Base-by-base conservation (phyloP, 306 rosid genomes). In the Cucurbita pepo region DNA sequence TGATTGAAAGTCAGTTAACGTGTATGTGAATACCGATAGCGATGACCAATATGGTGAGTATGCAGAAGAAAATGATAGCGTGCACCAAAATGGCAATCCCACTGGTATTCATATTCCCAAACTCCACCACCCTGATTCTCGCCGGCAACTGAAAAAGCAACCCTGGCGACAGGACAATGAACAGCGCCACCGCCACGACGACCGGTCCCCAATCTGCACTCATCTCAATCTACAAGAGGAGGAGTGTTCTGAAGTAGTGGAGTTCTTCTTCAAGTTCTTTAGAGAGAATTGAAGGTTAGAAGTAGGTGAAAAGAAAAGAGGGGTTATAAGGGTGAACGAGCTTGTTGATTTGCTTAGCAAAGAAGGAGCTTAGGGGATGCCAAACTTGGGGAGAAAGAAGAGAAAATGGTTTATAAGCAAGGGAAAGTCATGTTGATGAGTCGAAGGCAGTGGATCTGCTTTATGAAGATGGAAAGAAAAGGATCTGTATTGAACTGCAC, bases 161-260 rank as follows among this genome's bases (percentile, higher is more conserved):
- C 64, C 99, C 97, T 0, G 97, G 97, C 2, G 99, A 95, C 36
- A 95, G 78, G 74, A 95, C 78, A 56, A 95, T 95, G 91, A 95
- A 91, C 74, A 95, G 52, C 18, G 79, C 90, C 77, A 86, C 99
- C 0, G 97, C 89, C 16, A 89, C 88, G n/a, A 86, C 76, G 0
- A 94, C 83, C 0, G 99, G 99, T 55, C 92, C 99, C 99, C 99
- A 95, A 72, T 95, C 99, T 10, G 96, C 92, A 30, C 78, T 25
- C 97, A 91, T 94, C 67, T 72, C 73, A 12, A 50, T 56, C 72
- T 25, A 44, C 34, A 73, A 56, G 3, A 67, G 21, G 37, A 30
- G 70, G 66, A 44, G 21, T 64, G 38, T 30, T 45, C 25, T 37
- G 72, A 25, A 73, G 30, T 44, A 64, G 63, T 77, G 70, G 60